Percentiles rank a stretch among this genome's conserved stretches.
Evolutionary conservation across 352 stramenopile species (phyloP).

Genomic region (Thalassiosira allenii): DNA sequence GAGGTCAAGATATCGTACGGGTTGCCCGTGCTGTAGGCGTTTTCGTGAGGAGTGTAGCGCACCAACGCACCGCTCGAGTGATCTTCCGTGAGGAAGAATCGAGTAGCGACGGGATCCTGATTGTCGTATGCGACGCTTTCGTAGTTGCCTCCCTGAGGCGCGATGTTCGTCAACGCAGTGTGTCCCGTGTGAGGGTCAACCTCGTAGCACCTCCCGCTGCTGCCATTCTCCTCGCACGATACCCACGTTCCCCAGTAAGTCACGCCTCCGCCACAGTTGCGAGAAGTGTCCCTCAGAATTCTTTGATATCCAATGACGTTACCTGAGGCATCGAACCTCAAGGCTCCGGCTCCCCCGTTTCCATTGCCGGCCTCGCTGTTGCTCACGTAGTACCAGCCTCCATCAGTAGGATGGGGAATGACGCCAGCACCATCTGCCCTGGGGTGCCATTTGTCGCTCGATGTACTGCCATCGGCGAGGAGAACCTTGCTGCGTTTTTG

Average conservation of each 20-base stretch:
- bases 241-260: conserved; percentile 55
- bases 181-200: conserved; percentile 46
- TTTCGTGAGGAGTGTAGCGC: conserved; percentile 40
- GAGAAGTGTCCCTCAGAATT: conserved; percentile 15
- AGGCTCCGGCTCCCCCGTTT: conserved; percentile 14
- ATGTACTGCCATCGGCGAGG: conserved; percentile 23
- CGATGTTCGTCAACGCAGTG: not conserved
- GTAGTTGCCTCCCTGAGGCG: conserved; percentile 38
- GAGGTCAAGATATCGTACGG: conserved; percentile 22
- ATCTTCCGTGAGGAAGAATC: conserved; percentile 48
- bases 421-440: conserved; percentile 43
- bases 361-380: conserved; percentile 17
- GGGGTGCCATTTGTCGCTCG: conserved; percentile 29
- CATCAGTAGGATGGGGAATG: conserved; percentile 30
- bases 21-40: not conserved
- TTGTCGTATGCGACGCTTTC: conserved; percentile 58
- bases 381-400: conserved; percentile 26
- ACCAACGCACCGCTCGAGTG: conserved; percentile 24
- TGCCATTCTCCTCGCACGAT: conserved; percentile 51
- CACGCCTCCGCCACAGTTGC: conserved; percentile 45
- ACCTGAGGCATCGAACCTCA: conserved; percentile 23
- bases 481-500: not conserved
- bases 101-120: not conserved
- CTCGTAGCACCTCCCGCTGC: conserved; percentile 28
- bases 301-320: conserved; percentile 28